A percentile compares a stretch with the other conserved stretches of the same genome.
These are phyloP conservation scores for Umbelopsis ramanniana DNA, from an alignment of 192 early-diverging fungal species.

Conservation along the genomic window DNA sequence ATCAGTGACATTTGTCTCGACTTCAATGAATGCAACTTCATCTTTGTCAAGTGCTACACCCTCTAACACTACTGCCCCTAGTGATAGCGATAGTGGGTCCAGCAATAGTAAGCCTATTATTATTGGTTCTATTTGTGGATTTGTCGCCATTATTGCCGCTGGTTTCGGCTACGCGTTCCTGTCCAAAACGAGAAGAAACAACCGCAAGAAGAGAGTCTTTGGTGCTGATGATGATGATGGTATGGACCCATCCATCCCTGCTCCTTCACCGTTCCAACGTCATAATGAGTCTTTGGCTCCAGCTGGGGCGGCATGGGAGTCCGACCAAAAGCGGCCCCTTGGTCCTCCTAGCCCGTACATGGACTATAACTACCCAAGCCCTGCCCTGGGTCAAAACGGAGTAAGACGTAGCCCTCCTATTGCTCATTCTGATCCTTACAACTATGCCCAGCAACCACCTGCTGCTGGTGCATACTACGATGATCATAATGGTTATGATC, in stretches of 20 bases:
- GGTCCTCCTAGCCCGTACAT: constrained; percentile 17
- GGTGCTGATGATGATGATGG: constrained; percentile 20
- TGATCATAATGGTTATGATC: constrained; percentile 13
- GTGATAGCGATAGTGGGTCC: constrained; percentile 6
- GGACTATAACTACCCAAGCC: constrained; percentile 22
- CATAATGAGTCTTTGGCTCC: constrained; percentile 16
- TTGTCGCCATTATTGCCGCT: constrained; percentile 38
- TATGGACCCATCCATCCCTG: constrained; percentile 16
- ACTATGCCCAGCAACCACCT: constrained; percentile 13
- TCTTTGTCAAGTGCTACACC: neutral
- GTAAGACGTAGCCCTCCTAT: constrained; percentile 21
- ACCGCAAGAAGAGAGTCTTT: constrained; percentile 33
- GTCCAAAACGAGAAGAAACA: constrained; percentile 40
- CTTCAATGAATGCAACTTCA: constrained; percentile 2
- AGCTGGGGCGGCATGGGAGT: constrained; percentile 16
- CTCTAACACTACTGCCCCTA: neutral
- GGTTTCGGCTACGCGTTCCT: constrained; percentile 48
- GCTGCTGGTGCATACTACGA: constrained; percentile 12
- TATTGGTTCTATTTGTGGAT: constrained; percentile 43
- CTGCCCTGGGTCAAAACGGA: constrained; percentile 19
- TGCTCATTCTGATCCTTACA: neutral
- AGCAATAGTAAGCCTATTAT: constrained; percentile 38
- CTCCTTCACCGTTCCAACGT: constrained; percentile 28
- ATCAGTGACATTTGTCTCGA: neutral
- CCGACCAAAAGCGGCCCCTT: constrained; percentile 16